These are phyloP conservation scores for Phalaenopsis aphrodite DNA, from an alignment of 106 monocot genomes.

Conservation along the genomic window DNA sequence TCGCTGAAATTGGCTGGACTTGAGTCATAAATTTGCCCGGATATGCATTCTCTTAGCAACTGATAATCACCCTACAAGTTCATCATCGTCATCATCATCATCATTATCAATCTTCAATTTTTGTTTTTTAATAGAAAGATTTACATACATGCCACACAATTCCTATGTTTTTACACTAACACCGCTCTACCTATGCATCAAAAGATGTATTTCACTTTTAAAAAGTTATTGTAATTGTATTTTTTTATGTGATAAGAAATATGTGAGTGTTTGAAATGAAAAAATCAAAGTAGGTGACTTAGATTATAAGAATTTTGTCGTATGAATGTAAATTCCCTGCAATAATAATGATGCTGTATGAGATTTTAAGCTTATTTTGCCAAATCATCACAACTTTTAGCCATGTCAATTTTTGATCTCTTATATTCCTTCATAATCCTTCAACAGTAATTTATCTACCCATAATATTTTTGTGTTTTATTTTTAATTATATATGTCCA, in stretches of 20 bases:
- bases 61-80: constrained; percentile 58
- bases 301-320: not conserved
- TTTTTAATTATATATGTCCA: no score
- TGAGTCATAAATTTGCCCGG: constrained; percentile 89
- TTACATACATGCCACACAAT: no score
- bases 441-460: not conserved
- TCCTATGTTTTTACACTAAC: no score
- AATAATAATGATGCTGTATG: no score
- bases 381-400: not conserved
- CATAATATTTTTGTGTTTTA: not conserved
- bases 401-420: not conserved
- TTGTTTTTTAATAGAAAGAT: not conserved
- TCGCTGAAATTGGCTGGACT: constrained; percentile 73
- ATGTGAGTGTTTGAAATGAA: no score
- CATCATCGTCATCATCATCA: not conserved
- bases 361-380: not conserved
- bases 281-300: no score
- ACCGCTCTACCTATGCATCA: no score
- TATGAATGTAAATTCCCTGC: not conserved
- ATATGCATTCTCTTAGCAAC: constrained; percentile 50
- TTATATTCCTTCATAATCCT: not conserved
- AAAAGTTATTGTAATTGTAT: no score
- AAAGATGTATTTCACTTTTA: no score
- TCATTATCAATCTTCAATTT: not conserved
- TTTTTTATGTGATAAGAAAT: no score